Base-by-base conservation (phyloP, 495 filamentous ascomycete genomes). In the Penicillium maclennaniae region DNA sequence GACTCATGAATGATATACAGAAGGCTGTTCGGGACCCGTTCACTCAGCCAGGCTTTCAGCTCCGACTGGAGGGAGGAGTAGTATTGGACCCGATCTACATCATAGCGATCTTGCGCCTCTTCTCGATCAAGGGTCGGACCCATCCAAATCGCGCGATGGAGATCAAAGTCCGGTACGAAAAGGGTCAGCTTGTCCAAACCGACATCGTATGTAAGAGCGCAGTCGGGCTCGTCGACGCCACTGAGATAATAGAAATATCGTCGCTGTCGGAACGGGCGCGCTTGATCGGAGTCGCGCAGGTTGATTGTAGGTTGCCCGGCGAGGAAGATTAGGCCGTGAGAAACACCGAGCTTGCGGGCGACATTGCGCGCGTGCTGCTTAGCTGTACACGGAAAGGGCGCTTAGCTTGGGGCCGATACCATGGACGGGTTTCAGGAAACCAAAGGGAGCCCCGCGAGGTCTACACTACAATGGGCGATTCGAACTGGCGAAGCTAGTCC, bases 231-330 rank as follows among this genome's bases (percentile, higher is more conserved):
- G 37, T 84, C 74, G 58, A 87, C 91, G 60, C 95, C 95, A 41
- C 87, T 87, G 28, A 98, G 77, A 69, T 98, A 97, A 81, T 87
- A 96, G 74, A 98, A 97, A 68, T 84, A 87, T 47, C 93, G 86
- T 57, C 92, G 85, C 69, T 98, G 93, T 53, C 88, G 79, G 59
- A 95, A 95, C 3, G 81, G 86, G 52, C 79, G 77, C 17, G 80
- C 70, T 73, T 88, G 84, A 62, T 96, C 91, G 51, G 85, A 87
- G 69, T 96, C 91, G 59, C 92, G 87, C 52, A 83, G 71, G 58
- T 89, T 72, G 55, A 79, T 76, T 36, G 85, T 89, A 51, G 83
- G 81, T 59, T 89, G 82, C 39, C 86, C 88, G 65, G 91, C 88
- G 45, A 98, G 82, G 66, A 95, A 97, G 23, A 98, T 79, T 49